Conservation (phyloP, 306 rosid genomes). For the Cucumis cinereus region DNA sequence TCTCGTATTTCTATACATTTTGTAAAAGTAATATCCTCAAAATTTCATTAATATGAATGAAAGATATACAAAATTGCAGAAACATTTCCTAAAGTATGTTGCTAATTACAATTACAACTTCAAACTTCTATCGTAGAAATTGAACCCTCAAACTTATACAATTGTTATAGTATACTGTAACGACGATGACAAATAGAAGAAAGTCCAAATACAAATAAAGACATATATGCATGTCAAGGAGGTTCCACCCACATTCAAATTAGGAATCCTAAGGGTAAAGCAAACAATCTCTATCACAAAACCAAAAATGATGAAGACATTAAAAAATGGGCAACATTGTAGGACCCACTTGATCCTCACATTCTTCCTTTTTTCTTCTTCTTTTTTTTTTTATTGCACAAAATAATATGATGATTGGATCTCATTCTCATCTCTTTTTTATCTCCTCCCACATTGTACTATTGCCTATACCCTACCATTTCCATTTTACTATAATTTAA, state of each 20-base stretch:
- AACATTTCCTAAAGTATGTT: no score
- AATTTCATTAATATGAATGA: no score
- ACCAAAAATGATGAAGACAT: background rate
- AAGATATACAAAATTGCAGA: no score
- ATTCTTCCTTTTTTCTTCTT: background rate
- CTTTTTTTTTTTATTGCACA: background rate
- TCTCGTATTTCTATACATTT: no score
- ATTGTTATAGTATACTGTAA: no score
- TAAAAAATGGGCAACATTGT: background rate
- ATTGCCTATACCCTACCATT: background rate
- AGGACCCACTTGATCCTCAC: background rate
- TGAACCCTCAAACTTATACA: no score
- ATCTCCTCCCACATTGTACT: background rate
- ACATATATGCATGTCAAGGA: background rate
- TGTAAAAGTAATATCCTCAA: no score
- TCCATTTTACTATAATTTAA: background rate
- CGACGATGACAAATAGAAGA: no score
- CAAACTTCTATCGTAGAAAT: no score
- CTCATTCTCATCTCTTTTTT: background rate
- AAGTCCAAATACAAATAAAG: no score
- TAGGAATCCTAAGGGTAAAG: slow-evolving; percentile 5
- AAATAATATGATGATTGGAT: background rate
- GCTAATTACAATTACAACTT: no score
- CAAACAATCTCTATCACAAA: background rate
- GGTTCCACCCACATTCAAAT: background rate